A percentile compares a stretch with the other conserved stretches of the same genome.
Evolutionary conservation across 768 basidiomycete genomes (phyloP).

Genomic region (Hericium erinaceus): DNA sequence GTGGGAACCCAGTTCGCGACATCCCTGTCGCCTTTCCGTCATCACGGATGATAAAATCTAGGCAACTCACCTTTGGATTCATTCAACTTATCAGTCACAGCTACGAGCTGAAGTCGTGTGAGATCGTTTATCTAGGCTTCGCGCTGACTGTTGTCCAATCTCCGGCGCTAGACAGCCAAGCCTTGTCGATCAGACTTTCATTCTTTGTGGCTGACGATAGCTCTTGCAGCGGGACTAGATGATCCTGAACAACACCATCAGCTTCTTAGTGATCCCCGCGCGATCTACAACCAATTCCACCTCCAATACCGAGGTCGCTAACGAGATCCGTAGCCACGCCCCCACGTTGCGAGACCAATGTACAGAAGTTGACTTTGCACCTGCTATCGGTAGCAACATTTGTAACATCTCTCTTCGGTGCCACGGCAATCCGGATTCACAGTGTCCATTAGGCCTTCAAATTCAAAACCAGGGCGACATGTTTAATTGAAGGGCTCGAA

Average conservation of each 20-base stretch:
- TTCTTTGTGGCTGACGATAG: neutral
- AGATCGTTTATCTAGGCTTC: slow-evolving; percentile 48
- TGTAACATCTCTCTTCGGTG: slow-evolving; percentile 20
- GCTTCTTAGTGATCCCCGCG: neutral
- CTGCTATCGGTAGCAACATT: slow-evolving; percentile 30
- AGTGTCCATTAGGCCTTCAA: no score
- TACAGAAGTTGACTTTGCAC: slow-evolving; percentile 36
- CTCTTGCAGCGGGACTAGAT: slow-evolving; percentile 47
- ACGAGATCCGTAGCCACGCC: slow-evolving; percentile 32
- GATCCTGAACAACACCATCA: slow-evolving; percentile 27
- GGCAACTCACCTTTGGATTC: slow-evolving; percentile 39
- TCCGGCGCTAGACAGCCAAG: slow-evolving; percentile 48
- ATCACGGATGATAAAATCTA: no score
- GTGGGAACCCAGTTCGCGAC: slow-evolving; percentile 45
- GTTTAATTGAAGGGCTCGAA: no score
- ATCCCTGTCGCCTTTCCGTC: slow-evolving; percentile 35
- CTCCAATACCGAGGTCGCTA: slow-evolving; percentile 43
- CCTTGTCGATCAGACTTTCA: slow-evolving; percentile 20
- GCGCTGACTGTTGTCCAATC: slow-evolving; percentile 39
- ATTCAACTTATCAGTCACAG: slow-evolving; percentile 39
- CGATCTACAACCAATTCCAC: slow-evolving; percentile 3
- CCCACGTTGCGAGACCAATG: slow-evolving; percentile 44
- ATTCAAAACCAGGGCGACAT: no score
- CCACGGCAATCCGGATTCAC: no score
- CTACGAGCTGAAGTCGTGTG: slow-evolving; percentile 43